phyloP scores from a whole-genome alignment of 257 asterid genomes.

The Ophiorrhiza pumila region DNA sequence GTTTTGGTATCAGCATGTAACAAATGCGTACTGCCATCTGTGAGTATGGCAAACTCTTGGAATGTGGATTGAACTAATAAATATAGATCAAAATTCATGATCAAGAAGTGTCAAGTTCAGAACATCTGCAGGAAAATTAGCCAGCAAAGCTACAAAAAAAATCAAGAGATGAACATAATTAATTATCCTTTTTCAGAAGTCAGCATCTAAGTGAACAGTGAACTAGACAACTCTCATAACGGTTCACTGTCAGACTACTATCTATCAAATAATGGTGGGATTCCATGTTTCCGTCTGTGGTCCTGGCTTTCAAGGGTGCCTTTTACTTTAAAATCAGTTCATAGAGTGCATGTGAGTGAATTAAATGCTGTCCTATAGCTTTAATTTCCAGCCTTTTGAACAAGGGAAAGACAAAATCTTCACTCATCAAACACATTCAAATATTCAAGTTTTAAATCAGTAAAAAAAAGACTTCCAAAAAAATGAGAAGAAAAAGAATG shows the following conservation, averaged over 20 bases:
- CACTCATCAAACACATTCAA: constrained; percentile 35
- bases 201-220: not conserved
- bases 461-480: not conserved
- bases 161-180: not conserved
- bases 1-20: not conserved
- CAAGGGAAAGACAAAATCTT: constrained; percentile 33
- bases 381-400: constrained; percentile 46
- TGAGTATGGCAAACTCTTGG: not conserved
- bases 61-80: not conserved
- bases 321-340: constrained; percentile 40
- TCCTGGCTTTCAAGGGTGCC: constrained; percentile 30
- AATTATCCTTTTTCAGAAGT: not conserved
- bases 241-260: constrained; percentile 18
- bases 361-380: constrained; percentile 60
- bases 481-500: not conserved
- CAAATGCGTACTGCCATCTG: not conserved
- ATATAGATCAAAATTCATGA: not conserved
- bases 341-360: constrained; percentile 84
- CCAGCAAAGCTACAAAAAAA: not conserved
- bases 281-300: constrained; percentile 30
- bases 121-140: not conserved
- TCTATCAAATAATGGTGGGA: constrained; percentile 27
- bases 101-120: not conserved
- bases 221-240: constrained; percentile 12
- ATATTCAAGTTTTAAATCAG: constrained; percentile 11